Evolutionary conservation across 768 basidiomycete genomes (phyloP), one percentile per base, ranked within the genome.

Genomic region (Rhodosporidiobolus sp.): DNA sequence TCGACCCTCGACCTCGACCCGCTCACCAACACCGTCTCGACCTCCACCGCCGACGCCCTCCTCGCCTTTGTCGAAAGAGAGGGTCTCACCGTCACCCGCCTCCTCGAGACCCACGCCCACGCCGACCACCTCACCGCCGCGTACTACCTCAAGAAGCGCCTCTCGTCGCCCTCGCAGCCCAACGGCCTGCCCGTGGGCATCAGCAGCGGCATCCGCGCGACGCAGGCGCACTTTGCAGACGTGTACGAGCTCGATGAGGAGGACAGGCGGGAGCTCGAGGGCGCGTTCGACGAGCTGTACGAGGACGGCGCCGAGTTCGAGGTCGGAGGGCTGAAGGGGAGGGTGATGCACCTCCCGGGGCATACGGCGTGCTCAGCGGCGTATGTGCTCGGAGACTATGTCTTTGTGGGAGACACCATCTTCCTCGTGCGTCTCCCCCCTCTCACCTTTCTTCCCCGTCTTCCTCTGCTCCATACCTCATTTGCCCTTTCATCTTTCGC

Each of bases 31-130:
- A 50, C 46, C 35, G 63, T 80, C 32, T 62, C 66, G 22, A 76
- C 75, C 10, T 45, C 69, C 14, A 67, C 75, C n/a, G 77, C 74
- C 7, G 68, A 72, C 32, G 75, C 68, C 0, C 54, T 80, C 4
- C 30, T 71, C 26, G 71, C 55, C 20, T 80, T 79, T 45, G 53
- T 77, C 32, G 30, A 63, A 24, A 50, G 70, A 4, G 19, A 72
- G n/a, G 74, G 61, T 1, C 70, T 73, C 50, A 49, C 2, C 20
- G 69, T 80, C 22, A 62, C 55, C 1, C 63, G 70, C 16, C 70
- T 80, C 30, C 52, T 78, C n/a, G 79, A 80, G 69, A 80, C 77
- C 24, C 79, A 80, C 58, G 78, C 78, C 3, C 79, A 80, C 59
- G 79, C 79, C 7, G 79, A 80, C 62, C 79, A 80, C 59, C 58